phyloP scores from a whole-genome alignment of 2,329 filamentous ascomycete genomes.

The Acrocalymma vagum region DNA sequence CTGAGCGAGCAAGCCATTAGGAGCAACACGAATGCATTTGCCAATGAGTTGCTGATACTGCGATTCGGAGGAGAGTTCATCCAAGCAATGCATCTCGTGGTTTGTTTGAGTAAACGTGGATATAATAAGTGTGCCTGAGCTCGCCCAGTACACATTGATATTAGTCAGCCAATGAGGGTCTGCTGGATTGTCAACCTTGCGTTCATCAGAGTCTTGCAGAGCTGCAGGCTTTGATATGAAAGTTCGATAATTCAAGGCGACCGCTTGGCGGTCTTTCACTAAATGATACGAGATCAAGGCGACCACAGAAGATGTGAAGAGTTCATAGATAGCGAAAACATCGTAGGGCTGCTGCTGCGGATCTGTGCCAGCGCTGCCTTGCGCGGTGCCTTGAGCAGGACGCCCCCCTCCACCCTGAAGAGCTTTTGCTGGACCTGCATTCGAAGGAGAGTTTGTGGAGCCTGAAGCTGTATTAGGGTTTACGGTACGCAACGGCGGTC shows the following conservation, averaged over 20 bases:
- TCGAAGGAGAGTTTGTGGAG: constrained; percentile 27
- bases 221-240: constrained; percentile 36
- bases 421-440: constrained; percentile 27
- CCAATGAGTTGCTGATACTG: constrained; percentile 30
- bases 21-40: constrained; percentile 43
- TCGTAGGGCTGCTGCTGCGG: constrained; percentile 38
- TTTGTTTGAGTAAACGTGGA: constrained; percentile 35
- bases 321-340: constrained; percentile 44
- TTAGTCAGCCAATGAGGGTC: constrained; percentile 35
- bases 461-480: constrained; percentile 26
- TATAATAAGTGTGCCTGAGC: constrained; percentile 43
- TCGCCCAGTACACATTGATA: constrained; percentile 43
- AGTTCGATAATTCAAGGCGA: constrained; percentile 48
- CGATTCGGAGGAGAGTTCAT: constrained; percentile 14
- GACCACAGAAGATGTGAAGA: constrained; percentile 47
- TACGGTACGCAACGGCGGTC: constrained; percentile 32
- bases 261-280: constrained; percentile 38
- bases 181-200: constrained; percentile 9
- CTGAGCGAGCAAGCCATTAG: constrained; percentile 41
- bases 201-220: constrained; percentile 11
- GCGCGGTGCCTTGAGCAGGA: constrained; percentile 23
- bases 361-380: constrained; percentile 16
- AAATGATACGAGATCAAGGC: constrained; percentile 44
- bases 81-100: constrained; percentile 33
- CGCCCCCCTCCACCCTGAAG: constrained; percentile 25